Percentiles rank a stretch among this genome's conserved stretches.
Evolutionary conservation across 441 rosid genomes (phyloP).

Genomic region (Dalechampia spathulata): DNA sequence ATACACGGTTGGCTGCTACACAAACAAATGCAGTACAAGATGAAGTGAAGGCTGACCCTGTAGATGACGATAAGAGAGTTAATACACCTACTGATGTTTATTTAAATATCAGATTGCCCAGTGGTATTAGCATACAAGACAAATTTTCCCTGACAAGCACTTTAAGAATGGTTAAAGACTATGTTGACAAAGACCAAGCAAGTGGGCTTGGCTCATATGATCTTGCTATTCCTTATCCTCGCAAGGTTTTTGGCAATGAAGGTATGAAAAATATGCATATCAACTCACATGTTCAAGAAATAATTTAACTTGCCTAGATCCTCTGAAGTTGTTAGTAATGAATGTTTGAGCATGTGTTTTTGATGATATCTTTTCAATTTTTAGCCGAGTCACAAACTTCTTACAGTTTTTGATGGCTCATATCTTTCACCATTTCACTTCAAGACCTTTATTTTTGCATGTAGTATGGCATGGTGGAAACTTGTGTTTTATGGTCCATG

Average conservation of each 20-base stretch:
- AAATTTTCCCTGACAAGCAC: constrained; percentile 53
- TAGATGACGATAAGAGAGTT: constrained; percentile 12
- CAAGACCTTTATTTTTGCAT: not conserved
- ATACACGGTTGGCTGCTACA: constrained; percentile 6
- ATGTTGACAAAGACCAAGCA: constrained; percentile 53
- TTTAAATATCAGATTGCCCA: constrained; percentile 65
- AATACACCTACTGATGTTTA: constrained; percentile 42
- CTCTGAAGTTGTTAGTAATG: not conserved
- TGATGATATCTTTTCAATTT: not conserved
- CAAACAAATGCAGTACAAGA: constrained; percentile 16
- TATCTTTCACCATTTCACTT: not conserved
- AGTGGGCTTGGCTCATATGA: constrained; percentile 43
- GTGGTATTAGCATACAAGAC: constrained; percentile 58
- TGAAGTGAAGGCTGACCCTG: constrained; percentile 17
- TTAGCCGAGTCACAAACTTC: not conserved
- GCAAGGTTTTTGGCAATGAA: constrained; percentile 65
- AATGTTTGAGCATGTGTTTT: not conserved
- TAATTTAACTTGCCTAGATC: not conserved
- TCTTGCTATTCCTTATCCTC: constrained; percentile 77
- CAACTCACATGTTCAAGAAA: not conserved
- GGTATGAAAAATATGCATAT: constrained; percentile 33
- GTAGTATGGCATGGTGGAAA: not conserved
- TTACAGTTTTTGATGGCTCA: not conserved
- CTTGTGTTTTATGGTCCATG: not conserved
- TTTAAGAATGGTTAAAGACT: constrained; percentile 62